Evolutionary conservation across 2,329 filamentous ascomycete species (phyloP).

Genomic region (Biscogniauxia mediterranea): DNA sequence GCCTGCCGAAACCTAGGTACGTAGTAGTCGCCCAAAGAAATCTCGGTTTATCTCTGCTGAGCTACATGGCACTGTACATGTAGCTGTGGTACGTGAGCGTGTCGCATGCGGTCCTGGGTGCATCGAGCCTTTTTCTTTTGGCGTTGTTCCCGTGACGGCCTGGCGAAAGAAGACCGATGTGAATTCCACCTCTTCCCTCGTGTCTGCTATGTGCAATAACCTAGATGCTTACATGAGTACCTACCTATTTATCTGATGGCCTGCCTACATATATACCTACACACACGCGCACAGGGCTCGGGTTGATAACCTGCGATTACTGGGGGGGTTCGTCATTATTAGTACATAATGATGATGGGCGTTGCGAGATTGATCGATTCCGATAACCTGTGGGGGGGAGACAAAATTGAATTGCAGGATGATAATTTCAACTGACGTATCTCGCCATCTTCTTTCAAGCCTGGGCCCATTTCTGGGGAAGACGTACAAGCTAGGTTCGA

Average conservation of each 20-base stretch:
- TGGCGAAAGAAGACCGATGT: too few relatives aligned
- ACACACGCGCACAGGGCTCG: background rate
- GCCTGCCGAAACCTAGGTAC: slow-evolving; percentile 17
- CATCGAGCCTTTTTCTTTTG: background rate
- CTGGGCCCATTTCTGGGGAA: slow-evolving; percentile 18
- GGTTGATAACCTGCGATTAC: background rate
- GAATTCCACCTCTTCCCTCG: background rate
- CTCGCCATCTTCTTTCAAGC: slow-evolving; percentile 19
- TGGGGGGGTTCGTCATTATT: background rate
- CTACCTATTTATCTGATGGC: background rate
- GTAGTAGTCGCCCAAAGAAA: slow-evolving; percentile 6
- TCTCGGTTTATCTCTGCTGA: slow-evolving; percentile 8
- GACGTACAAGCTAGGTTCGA: background rate
- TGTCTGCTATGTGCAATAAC: background rate
- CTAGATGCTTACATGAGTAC: background rate
- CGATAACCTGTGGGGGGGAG: slow-evolving; percentile 14
- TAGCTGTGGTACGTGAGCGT: background rate
- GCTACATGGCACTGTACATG: slow-evolving; percentile 1
- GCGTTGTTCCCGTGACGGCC: background rate
- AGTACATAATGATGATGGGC: slow-evolving; percentile 23
- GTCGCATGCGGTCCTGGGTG: background rate
- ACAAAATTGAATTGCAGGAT: slow-evolving; percentile 20
- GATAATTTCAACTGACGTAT: slow-evolving; percentile 22
- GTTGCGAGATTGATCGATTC: slow-evolving; percentile 15
- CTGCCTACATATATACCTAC: background rate